Evolutionary conservation across 2,329 filamentous ascomycete genomes (phyloP).

Genomic region (Calonectria naviculata): DNA sequence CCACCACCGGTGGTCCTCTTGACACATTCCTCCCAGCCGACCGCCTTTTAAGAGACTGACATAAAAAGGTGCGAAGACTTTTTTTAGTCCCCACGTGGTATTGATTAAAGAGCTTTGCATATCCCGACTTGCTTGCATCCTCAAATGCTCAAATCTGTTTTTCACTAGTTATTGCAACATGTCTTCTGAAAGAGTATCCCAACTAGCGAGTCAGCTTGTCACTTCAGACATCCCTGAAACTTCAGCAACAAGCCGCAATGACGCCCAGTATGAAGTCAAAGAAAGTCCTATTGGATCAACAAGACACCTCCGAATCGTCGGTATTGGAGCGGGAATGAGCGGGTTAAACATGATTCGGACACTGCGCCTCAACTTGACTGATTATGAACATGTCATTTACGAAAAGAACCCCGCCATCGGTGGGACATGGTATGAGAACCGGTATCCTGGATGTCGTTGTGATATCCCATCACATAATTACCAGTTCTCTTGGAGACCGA

Average conservation of each 20-base stretch:
- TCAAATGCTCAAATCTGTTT: not conserved
- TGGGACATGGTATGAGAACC: slow-evolving; percentile 24
- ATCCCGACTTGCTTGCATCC: not conserved
- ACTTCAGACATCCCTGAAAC: not conserved
- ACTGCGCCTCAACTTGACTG: not conserved
- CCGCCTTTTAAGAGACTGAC: not conserved
- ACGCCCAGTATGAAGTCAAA: not conserved
- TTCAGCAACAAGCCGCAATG: not conserved
- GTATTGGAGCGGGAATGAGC: slow-evolving; percentile 20
- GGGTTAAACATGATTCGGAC: slow-evolving; percentile 21
- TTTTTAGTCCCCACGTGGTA: not conserved
- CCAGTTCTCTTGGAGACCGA: slow-evolving; percentile 23
- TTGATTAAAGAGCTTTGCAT: too few relatives aligned
- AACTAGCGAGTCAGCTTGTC: not conserved
- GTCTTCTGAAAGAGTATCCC: not conserved
- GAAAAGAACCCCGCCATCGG: slow-evolving; percentile 23
- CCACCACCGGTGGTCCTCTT: not conserved
- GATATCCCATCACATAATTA: slow-evolving; percentile 26
- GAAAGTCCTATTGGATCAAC: not conserved
- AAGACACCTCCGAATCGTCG: not conserved
- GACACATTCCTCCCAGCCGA: not conserved
- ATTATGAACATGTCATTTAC: slow-evolving; percentile 19
- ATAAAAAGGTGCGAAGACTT: not conserved
- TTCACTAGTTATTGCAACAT: not conserved
- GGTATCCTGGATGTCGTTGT: slow-evolving; percentile 23